phyloP scores from a whole-genome alignment of 306 rosid genomes.

The Herpetospermum pedunculosum region DNA sequence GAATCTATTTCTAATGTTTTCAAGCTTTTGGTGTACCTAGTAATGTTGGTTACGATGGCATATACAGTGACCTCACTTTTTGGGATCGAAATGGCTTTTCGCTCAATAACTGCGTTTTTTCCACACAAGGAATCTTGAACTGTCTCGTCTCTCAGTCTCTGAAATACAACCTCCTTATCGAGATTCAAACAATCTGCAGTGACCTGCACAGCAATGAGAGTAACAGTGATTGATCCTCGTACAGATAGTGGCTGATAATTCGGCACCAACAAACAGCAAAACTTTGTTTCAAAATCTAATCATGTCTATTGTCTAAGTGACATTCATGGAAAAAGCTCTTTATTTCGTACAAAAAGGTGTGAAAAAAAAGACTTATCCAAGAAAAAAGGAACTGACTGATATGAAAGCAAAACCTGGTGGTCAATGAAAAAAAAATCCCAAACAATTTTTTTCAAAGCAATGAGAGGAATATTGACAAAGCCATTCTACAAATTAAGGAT shows the following conservation, averaged over 20 bases:
- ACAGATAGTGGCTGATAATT: not conserved
- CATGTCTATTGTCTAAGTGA: not conserved
- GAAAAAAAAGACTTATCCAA: not conserved
- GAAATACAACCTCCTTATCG: constrained; percentile 50
- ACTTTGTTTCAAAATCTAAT: not conserved
- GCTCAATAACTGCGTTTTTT: constrained; percentile 57
- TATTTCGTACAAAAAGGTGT: not conserved
- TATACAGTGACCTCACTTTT: constrained; percentile 46
- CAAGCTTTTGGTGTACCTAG: constrained; percentile 33
- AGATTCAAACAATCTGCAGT: constrained; percentile 43
- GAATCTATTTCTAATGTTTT: constrained; percentile 28
- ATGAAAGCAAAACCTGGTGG: not conserved
- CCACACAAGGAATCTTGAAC: constrained; percentile 57
- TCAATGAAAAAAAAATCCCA: not conserved
- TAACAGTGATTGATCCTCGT: not conserved
- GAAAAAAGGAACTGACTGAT: not conserved
- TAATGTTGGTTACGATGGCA: constrained; percentile 66
- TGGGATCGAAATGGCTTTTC: constrained; percentile 36
- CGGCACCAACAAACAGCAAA: not conserved
- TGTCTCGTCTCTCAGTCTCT: constrained; percentile 62
- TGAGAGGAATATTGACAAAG: not conserved
- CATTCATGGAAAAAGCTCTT: not conserved
- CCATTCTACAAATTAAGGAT: not conserved
- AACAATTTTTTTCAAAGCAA: not conserved
- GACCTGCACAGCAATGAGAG: constrained; percentile 31